Base-by-base conservation (phyloP, 352 stramenopile species). In the Peronospora tabacina region DNA sequence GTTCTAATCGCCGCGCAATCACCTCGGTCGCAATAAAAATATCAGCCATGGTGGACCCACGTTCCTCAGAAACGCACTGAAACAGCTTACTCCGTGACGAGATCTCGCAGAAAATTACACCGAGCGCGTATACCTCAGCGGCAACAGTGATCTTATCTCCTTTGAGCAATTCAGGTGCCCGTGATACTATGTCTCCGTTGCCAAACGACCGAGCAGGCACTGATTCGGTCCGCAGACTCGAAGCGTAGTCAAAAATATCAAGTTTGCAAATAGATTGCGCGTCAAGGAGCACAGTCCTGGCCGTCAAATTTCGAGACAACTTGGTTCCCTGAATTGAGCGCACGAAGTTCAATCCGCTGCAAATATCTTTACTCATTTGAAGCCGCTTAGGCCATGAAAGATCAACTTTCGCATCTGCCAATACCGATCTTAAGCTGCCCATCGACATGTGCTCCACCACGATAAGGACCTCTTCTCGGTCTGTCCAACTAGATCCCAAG, bases 381-480 rank as follows among this genome's bases (percentile, higher is more conserved):
- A 81, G 39, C 8, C 70, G 55, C 42, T 70, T 57, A 12, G 68
- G 53, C 79, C 79, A 90, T 41, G 63, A 44, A 5, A 90, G 41
- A 29, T 80, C 61, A 22, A 75, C 57, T 48, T 78, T 67, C 3
- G 65, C 46, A 51, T 75, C 68, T 17, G 61, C 34, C 16, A 90
- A 44, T 8, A 86, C 67, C 3, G 70, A 73, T 15, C 68, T 71
- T 2, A 90, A 50, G 28, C 63, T 85, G 7, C 82, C 79, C 35
- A 80, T 80, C n/a, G 66, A 42, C 75, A 93, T 90, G 50, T 78
- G 75, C 47, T 90, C 82, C 40, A 81, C 75, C 2, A 87, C 75
- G 29, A 92, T 65, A 29, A 85, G 64, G 3, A 84, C 58, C 17
- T 88, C 72, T 34, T 82, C 73, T n/a, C 70, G 49, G 22, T 70